These are phyloP conservation scores for Aureobasidium sp. DNA, from an alignment of 2,329 filamentous ascomycete species.

Conservation along the genomic window DNA sequence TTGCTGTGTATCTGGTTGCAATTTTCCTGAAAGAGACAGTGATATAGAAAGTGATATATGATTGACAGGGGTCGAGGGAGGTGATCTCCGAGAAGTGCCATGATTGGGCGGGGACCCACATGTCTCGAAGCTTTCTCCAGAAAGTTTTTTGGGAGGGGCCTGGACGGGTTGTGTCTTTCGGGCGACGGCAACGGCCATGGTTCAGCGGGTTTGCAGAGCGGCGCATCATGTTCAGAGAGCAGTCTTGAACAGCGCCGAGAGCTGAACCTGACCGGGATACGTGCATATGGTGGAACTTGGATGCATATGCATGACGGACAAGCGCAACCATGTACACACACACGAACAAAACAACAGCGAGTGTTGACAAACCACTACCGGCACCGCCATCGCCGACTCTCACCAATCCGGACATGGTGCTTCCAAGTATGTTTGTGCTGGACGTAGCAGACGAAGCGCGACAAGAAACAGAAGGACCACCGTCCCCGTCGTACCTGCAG, in stretches of 20 bases:
- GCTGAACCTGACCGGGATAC: not conserved
- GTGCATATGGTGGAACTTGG: not conserved
- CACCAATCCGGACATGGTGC: conserved; percentile 95
- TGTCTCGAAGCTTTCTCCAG: conserved; percentile 12
- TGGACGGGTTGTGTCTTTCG: not conserved
- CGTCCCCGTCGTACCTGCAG: conserved; percentile 25
- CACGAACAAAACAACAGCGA: conserved; percentile 19
- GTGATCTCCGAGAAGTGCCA: not conserved
- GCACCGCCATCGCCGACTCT: conserved; percentile 78
- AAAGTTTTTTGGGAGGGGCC: not conserved
- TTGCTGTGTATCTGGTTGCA: not conserved
- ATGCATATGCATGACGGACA: conserved; percentile 3
- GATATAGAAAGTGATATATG: not conserved
- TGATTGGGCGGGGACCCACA: not conserved
- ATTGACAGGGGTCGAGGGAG: conserved; percentile 1
- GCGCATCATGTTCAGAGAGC: too few species aligned
- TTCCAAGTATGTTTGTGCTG: conserved; percentile 63
- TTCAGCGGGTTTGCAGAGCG: not conserved
- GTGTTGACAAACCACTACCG: conserved; percentile 30
- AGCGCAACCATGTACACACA: conserved; percentile 8
- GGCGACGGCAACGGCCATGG: not conserved
- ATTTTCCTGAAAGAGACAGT: not conserved
- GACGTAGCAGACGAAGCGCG: conserved; percentile 26
- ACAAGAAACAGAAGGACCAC: conserved; percentile 21
- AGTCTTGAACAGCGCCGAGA: not conserved